These are phyloP conservation scores for Ogataea paraovalis DNA, from an alignment of 805 yeast species.

Conservation along the genomic window DNA sequence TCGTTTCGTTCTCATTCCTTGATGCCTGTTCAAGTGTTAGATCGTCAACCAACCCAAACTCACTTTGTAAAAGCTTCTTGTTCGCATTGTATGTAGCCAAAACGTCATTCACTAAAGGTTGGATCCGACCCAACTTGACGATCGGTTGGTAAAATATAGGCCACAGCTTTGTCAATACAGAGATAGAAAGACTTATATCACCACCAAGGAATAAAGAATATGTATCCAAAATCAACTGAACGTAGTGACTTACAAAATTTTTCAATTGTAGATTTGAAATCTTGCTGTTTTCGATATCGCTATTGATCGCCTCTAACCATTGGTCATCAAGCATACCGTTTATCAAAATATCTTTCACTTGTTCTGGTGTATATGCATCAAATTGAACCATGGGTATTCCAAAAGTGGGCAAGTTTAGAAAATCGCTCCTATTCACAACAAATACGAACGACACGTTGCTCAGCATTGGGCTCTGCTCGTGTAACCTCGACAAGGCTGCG, in stretches of 20 bases:
- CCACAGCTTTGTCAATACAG: constrained; percentile 28
- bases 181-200: constrained; percentile 34
- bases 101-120: constrained; percentile 24
- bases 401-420: constrained; percentile 34
- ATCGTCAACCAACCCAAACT: constrained; percentile 22
- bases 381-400: constrained; percentile 41
- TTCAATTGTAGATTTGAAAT: constrained; percentile 12
- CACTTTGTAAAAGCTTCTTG: constrained; percentile 22
- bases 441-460: constrained; percentile 35
- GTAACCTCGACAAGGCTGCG: constrained; percentile 37
- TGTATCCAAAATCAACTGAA: constrained; percentile 42
- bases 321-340: constrained; percentile 9
- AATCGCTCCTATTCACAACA: constrained; percentile 38
- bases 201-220: constrained; percentile 43
- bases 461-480: constrained; percentile 35
- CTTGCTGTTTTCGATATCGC: not conserved
- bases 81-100: constrained; percentile 25
- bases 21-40: constrained; percentile 7
- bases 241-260: constrained; percentile 31
- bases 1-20: constrained; percentile 3
- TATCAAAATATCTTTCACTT: constrained; percentile 36
- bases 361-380: constrained; percentile 33
- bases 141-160: constrained; percentile 29
- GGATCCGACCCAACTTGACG: constrained; percentile 13
- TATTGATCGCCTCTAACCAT: constrained; percentile 8